Percentiles rank a stretch among this genome's conserved stretches.
Conservation (phyloP, 352 stramenopile genomes). For the Pythium sp. region DNA sequence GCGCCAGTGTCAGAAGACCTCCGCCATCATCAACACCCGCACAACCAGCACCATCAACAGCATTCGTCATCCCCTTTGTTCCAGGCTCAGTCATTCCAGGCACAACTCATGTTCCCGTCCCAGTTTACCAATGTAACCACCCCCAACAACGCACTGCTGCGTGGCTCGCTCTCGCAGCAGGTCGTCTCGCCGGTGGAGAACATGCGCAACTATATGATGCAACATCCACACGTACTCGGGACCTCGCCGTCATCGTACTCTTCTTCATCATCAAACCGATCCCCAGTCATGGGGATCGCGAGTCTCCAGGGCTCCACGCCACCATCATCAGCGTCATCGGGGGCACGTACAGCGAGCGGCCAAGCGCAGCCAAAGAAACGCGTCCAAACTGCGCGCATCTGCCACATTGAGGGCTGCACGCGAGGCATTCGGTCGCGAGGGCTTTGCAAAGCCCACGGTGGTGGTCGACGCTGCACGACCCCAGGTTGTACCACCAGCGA, state of each 20-base stretch:
- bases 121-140: slow-evolving; percentile 22
- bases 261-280: slow-evolving; percentile 11
- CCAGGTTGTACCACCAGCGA: slow-evolving; percentile 80
- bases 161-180: slow-evolving; percentile 7
- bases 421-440: slow-evolving; percentile 69
- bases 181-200: slow-evolving; percentile 18
- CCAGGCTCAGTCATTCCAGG: slow-evolving; percentile 6
- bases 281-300: slow-evolving; percentile 2
- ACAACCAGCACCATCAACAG: slow-evolving; percentile 9
- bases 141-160: not conserved
- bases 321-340: slow-evolving; percentile 4
- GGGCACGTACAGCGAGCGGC: not conserved
- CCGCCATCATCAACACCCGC: slow-evolving; percentile 15
- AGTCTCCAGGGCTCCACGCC: slow-evolving; percentile 12
- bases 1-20: not conserved
- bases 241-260: slow-evolving; percentile 21
- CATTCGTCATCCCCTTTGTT: slow-evolving; percentile 8
- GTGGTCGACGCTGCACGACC: slow-evolving; percentile 67
- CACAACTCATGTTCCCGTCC: slow-evolving; percentile 21
- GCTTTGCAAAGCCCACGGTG: slow-evolving; percentile 59
- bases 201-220: slow-evolving; percentile 10
- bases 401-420: slow-evolving; percentile 66
- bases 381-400: slow-evolving; percentile 57
- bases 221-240: not conserved
- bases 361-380: slow-evolving; percentile 43